Evolutionary conservation across 805 yeast genomes (phyloP).

Genomic region (Dipodascopsis tothii): DNA sequence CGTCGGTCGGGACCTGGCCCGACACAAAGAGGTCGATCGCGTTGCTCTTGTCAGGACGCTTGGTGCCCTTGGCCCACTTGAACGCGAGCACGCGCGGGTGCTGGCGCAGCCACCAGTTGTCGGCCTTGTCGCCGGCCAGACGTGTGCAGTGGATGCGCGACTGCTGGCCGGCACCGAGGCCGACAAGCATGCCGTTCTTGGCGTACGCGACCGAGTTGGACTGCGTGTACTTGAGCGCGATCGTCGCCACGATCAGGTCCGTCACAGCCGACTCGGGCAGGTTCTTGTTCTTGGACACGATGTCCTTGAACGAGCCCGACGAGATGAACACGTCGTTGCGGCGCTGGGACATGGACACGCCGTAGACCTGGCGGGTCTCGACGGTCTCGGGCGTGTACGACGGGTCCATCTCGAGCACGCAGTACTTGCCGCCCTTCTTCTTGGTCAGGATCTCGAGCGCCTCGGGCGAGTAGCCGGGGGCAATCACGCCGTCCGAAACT

Average conservation of each 20-base stretch:
- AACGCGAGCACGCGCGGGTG: constrained; percentile 88
- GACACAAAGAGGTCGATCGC: constrained; percentile 94
- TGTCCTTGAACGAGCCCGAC: constrained; percentile 81
- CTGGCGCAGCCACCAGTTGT: constrained; percentile 99
- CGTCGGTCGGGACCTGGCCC: constrained; percentile 80
- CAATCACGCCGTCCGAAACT: constrained; percentile 97
- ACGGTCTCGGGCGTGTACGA: constrained; percentile 70
- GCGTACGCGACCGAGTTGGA: constrained; percentile 98
- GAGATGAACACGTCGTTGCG: constrained; percentile 95
- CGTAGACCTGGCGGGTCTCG: constrained; percentile 94
- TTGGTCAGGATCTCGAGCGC: constrained; percentile 81
- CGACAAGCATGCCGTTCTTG: constrained; percentile 98
- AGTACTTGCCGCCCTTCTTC: constrained; percentile 96
- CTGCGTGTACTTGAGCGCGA: constrained; percentile 95
- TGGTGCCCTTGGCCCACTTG: constrained; percentile 96
- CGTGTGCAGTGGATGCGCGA: constrained; percentile 98
- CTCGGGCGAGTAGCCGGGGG: constrained; percentile 91
- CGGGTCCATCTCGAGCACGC: constrained; percentile 93
- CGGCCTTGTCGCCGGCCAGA: constrained; percentile 98
- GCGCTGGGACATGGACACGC: constrained; percentile 90
- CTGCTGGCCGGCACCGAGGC: constrained; percentile 99
- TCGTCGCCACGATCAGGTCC: constrained; percentile 94
- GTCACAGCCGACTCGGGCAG: constrained; percentile 87
- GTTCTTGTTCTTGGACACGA: constrained; percentile 77
- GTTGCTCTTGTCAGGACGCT: constrained; percentile 97